Base-by-base conservation (phyloP, 768 basidiomycete genomes). In the Lactifluus pinguis region DNA sequence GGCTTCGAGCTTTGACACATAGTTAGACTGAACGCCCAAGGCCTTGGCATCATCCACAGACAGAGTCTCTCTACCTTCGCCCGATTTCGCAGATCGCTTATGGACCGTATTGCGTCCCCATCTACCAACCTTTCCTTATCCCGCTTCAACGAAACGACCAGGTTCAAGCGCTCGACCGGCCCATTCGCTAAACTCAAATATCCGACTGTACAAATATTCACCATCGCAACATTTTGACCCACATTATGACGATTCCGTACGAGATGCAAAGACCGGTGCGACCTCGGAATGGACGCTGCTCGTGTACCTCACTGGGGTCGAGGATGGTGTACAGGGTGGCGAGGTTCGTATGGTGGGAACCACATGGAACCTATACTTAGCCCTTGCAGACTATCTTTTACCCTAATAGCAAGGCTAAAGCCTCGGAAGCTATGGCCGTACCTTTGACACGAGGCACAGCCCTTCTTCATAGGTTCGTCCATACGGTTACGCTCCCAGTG, bases 251-350 rank as follows among this genome's bases (percentile, higher is more conserved):
- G 87, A 87, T 66, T 81, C 83, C 19, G 82, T 86, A 30, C 76
- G 77, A 8, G 86, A 87, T 68, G 58, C 76, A 4, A 67, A 75
- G 54, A 83, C 84, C 7, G 84, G 84, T 4, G 77, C 79, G 1
- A 81, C 79, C 68, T 87, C 85, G 38, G 86, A 89, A 69, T 90
- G 89, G 88, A 91, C 89, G 0, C 70, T 90, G 41, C 71, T 91
- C 29, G 76, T 90, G 29, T 90, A 90, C 68, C 70, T 91, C 38
- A 83, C 85, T 6, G 89, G 89, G 1, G 69, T 69, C 5, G 85
- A 89, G 66, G 87, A 89, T 67, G 87, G 86, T 17, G 82, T 90
- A 2, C 76, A 83, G 67, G 87, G 87, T 36, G 86, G 87, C 6
- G 82, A 88, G 74, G 83, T 83, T 68, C 45, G 71, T 44, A n/a